Base-by-base conservation (phyloP, 805 yeast genomes). In the Priceomyces castillae region DNA sequence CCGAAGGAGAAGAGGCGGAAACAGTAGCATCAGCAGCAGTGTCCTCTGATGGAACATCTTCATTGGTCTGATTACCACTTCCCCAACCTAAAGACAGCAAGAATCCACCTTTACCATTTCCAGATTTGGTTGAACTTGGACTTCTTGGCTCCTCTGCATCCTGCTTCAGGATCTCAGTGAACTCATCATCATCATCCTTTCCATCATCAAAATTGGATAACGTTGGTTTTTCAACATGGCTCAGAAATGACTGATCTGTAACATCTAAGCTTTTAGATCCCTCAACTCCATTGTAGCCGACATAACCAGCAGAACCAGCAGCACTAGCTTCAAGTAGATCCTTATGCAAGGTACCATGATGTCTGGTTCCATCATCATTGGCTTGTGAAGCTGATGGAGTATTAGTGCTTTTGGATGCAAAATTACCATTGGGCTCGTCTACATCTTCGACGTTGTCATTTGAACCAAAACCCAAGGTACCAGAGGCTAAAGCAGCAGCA, bases 311-410 rank as follows among this genome's bases (percentile, higher is more conserved):
- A n/a, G 58, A 56, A 5, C 46, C 50, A 31, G 51, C 58, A 9
- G 56, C 58, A 14, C 48, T 54, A n/a, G 59, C 49, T 3, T 54
- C 54, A 31, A 53, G 43, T 14, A 52, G 47, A 19, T 47, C 53
- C 10, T 33, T 40, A 23, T 46, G 57, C 12, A 52, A 45, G n/a
- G 40, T 14, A 18, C 50, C 53, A 11, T 49, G 51, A 18, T 42
- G 39, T 4, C 26, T 11, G 9, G 49, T 16, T 4, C 46, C 50
- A 20, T 37, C 43, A 15, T 15, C 16, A 14, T 31, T n/a, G 25
- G 12, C 4, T 20, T 23, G 26, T 34, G 22, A 11, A 5, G 15
- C 15, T 9, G 25, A 10, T 10, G 26, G 26, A 23, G 26, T 23
- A 7, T 23, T 10, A 10, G 26, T 7, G 10, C 10, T 10, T 23